Percentiles rank a stretch among this genome's conserved stretches.
These are phyloP conservation scores for Phytophthora ramorum DNA, from an alignment of 352 stramenopile genomes.

Conservation along the genomic window DNA sequence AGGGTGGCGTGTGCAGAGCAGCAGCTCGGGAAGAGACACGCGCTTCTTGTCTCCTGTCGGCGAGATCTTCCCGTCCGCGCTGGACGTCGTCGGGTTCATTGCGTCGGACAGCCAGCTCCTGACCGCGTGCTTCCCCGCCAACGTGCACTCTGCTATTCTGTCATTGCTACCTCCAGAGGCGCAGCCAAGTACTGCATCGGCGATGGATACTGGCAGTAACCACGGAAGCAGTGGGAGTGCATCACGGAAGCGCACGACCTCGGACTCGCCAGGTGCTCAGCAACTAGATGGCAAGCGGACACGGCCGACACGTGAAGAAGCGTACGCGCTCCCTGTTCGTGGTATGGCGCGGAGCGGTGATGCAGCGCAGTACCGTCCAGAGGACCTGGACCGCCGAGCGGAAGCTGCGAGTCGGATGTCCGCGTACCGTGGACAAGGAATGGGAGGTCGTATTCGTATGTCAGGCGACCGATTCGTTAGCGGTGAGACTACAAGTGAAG, in stretches of 20 bases:
- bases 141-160: constrained; percentile 77
- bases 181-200: not conserved
- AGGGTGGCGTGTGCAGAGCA: constrained; percentile 68
- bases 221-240: constrained; percentile 16
- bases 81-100: constrained; percentile 83
- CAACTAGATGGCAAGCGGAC: constrained; percentile 37
- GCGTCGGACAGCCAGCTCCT: constrained; percentile 69
- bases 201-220: constrained; percentile 18
- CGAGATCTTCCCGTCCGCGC: constrained; percentile 61
- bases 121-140: constrained; percentile 68
- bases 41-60: constrained; percentile 38
- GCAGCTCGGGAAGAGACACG: constrained; percentile 32
- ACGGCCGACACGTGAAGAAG: constrained; percentile 34
- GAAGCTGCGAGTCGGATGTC: constrained; percentile 25
- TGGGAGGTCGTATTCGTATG: constrained; percentile 32
- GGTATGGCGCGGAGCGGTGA: constrained; percentile 11
- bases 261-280: constrained; percentile 30
- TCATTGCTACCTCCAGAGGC: constrained; percentile 62
- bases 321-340: constrained; percentile 14
- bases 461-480: constrained; percentile 23
- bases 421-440: constrained; percentile 33
- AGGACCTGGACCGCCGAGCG: constrained; percentile 23
- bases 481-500: constrained; percentile 25
- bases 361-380: constrained; percentile 15
- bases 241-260: constrained; percentile 35